Base-by-base conservation (phyloP, 352 stramenopile species). In the Globisporangium solare region DNA sequence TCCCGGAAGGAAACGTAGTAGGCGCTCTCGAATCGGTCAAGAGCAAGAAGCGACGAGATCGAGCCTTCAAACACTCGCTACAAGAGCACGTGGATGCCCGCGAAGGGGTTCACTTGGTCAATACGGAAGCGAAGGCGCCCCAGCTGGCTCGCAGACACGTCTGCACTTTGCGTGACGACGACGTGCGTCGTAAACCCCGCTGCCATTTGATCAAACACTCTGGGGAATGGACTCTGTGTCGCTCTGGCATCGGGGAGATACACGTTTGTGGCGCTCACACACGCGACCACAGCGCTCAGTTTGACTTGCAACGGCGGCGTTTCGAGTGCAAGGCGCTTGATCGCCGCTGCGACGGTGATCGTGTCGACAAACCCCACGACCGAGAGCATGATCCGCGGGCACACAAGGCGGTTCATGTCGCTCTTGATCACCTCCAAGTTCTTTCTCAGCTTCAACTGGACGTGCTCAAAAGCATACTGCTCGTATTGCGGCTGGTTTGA, bases 181-280 rank as follows among this genome's bases (percentile, higher is more conserved):
- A 82, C 60, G 55, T 88, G 73, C 4, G 83, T 92, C 40, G 75
- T 56, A 57, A 92, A 88, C 0, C 83, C 83, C 2, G 70, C 56
- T 0, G 67, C 58, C 46, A 90, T 64, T 67, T 92, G 83, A 46
- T 90, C 83, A 21, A 87, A 89, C 0, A 92, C 58, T 55, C 76
- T 82, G 0, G 78, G 83, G 10, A 88, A 76, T 21, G 78, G 61
- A 45, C 45, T 58, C 60, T 86, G 65, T 1, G 67, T 45, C 7
- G 41, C 45, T 8, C 73, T 35, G 10, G 64, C 24, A 45, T 90
- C 77, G 0, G 80, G 77, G 12, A 75, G 32, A n/a, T 86, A 87
- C 27, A 76, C 61, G 46, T 85, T 85, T 6, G 64, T 74, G 3
- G 76, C 76, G 46, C 60, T 79, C 24, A 90, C 60, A 18, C 74